phyloP scores from a whole-genome alignment of 1,284 basidiomycete genomes.

The Vanrija sp. region DNA sequence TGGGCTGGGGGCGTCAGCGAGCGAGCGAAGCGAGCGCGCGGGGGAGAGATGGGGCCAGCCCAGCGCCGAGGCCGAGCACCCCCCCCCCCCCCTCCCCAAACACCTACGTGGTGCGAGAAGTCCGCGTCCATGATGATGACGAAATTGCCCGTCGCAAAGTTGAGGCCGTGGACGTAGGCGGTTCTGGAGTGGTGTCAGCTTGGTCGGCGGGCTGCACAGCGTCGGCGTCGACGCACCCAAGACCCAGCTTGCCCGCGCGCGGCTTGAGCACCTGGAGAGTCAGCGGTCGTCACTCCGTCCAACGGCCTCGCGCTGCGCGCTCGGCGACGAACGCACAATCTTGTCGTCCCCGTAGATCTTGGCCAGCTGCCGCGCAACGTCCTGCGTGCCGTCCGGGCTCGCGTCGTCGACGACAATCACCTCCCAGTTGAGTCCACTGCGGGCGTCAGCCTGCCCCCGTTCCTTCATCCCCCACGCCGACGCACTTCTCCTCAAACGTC shows the following conservation, averaged over 20 bases:
- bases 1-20: constrained; percentile 58
- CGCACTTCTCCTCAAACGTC: constrained; percentile 70
- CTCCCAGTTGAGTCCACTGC: constrained; percentile 66
- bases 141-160: constrained; percentile 84
- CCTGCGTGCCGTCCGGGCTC: constrained; percentile 86
- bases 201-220: constrained; percentile 3
- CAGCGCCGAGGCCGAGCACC: background rate
- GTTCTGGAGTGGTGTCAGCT: constrained; percentile 55
- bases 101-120: constrained; percentile 82
- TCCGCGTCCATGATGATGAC: constrained; percentile 96
- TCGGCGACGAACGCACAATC: constrained; percentile 56
- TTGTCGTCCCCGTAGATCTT: constrained; percentile 74
- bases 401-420: constrained; percentile 87
- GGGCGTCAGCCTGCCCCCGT: background rate
- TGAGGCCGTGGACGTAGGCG: constrained; percentile 85
- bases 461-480: background rate
- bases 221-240: constrained; percentile 58
- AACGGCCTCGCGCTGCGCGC: background rate
- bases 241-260: constrained; percentile 78
- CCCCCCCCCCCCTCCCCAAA: background rate
- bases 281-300: too few species aligned
- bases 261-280: constrained; percentile 66
- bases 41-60: too few species aligned
- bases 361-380: constrained; percentile 73
- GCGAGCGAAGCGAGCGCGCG: background rate